Evolutionary conservation across 1,284 basidiomycete species (phyloP).

Genomic region (Vanrija pseudolonga): DNA sequence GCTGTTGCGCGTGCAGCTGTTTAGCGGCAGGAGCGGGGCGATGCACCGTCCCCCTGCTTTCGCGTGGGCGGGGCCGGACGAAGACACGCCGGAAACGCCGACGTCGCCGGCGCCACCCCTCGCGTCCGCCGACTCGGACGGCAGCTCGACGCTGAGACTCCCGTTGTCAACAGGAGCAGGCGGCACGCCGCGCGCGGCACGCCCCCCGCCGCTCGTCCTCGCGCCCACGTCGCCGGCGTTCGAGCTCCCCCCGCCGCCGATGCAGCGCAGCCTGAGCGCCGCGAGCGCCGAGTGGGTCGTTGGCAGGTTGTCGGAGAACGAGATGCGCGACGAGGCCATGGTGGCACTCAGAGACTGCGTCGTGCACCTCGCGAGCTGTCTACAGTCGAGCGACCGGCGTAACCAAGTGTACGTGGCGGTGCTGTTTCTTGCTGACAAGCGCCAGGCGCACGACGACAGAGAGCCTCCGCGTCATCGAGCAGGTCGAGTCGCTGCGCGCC

Average conservation of each 20-base stretch:
- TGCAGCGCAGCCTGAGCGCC: neutral
- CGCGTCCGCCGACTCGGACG: too few species aligned
- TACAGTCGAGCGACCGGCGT: conserved; percentile 35
- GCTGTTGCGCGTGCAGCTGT: conserved; percentile 52
- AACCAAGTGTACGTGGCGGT: conserved; percentile 30
- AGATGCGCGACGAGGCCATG: neutral
- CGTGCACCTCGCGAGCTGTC: conserved; percentile 29
- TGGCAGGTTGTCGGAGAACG: too few species aligned
- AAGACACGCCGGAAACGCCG: neutral
- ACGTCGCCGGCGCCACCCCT: neutral
- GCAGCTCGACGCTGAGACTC: too few species aligned
- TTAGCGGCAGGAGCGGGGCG: neutral
- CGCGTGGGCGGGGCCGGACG: neutral
- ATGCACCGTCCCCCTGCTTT: neutral
- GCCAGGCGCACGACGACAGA: conserved; percentile 58
- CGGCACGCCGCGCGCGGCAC: neutral
- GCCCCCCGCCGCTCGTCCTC: neutral
- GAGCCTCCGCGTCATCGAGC: conserved; percentile 66
- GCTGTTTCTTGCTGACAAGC: neutral
- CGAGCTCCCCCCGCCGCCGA: neutral
- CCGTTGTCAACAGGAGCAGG: too few species aligned
- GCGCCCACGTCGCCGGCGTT: too few species aligned
- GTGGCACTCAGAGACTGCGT: conserved; percentile 22
- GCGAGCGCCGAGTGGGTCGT: conserved; percentile 6
- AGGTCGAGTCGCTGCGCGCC: conserved; percentile 67